Evolutionary conservation across 2,329 filamentous ascomycete genomes (phyloP), one percentile per base, ranked within the genome.

Genomic region (Cladorrhinum sp.): DNA sequence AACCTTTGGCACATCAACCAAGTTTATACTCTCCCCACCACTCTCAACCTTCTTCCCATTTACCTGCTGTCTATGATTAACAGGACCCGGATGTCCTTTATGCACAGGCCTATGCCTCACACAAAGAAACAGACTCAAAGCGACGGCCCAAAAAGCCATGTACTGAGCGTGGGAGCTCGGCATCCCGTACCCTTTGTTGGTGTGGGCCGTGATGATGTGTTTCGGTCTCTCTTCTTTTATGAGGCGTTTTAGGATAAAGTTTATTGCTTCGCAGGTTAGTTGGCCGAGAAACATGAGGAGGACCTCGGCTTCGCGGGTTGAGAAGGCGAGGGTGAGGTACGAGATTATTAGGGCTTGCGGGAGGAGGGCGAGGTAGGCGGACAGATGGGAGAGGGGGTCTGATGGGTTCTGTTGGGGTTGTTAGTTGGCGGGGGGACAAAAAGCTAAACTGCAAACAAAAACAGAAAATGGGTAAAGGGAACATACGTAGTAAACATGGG

Each of bases 91-190:
- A 56, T 20, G 55, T 58, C 59, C 59, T 77, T 72, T 72, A 81
- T 56, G 53, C 2, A 24, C 32, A 58, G 89, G 88, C 4, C 81
- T 79, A 74, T 96, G 92, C 62, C 93, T 85, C 62, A 93, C 79
- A 50, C 96, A 82, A 50, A 99, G 82, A 78, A 98, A 98, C 20
- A 99, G 80, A 23, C 85, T 81, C 62, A 98, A 78, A 64, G 90
- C 95, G 60, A 96, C 78, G 60, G 91, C 89, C 83, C 96, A 98
- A 79, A 92, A 99, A 59, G 89, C 84, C 63, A 93, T 90, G 73
- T 97, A 99, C 78, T 99, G 95, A 8, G 95, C 90, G 77, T 99
- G 95, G 38, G 93, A 97, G 65, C 79, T 83, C 57, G 95, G 95
- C 96, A 99, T 99, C 68, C 95, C 96, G 72, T 99, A 99, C 65